Conservation (phyloP, 129 eudicot genomes). For the Oenanthe sinensis region DNA sequence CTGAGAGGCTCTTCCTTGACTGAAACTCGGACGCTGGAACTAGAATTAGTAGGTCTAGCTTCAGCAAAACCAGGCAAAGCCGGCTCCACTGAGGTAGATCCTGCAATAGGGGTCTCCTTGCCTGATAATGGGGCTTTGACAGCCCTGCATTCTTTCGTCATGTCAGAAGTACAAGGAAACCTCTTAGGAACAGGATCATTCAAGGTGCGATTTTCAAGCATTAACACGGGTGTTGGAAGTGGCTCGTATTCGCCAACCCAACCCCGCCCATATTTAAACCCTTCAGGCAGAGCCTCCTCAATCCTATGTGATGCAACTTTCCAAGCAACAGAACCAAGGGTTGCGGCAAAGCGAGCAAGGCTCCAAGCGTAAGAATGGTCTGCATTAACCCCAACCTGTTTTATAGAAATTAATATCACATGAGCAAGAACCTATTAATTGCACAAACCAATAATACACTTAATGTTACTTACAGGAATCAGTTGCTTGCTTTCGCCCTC, state of each 20-base stretch:
- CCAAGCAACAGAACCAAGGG: slow-evolving; percentile 92
- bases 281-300: slow-evolving; percentile 77
- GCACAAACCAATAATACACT: neutral
- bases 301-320: slow-evolving; percentile 81
- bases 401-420: slow-evolving; percentile 12
- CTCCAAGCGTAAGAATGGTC: slow-evolving; percentile 90
- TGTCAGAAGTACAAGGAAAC: slow-evolving; percentile 18
- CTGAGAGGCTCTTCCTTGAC: slow-evolving; percentile 37
- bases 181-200: slow-evolving; percentile 36
- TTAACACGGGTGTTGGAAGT: slow-evolving; percentile 65
- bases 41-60: slow-evolving; percentile 20
- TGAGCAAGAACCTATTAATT: neutral
- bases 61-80: slow-evolving; percentile 16
- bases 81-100: slow-evolving; percentile 15
- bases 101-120: slow-evolving; percentile 15
- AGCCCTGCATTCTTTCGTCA: slow-evolving; percentile 19
- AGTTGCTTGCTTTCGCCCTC: slow-evolving; percentile 89
- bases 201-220: slow-evolving; percentile 33
- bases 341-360: slow-evolving; percentile 89
- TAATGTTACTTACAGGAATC: slow-evolving; percentile 56
- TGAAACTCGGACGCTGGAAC: slow-evolving; percentile 5
- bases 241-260: slow-evolving; percentile 99
- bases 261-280: slow-evolving; percentile 78
- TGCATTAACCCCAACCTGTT: slow-evolving; percentile 85
- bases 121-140: slow-evolving; percentile 17